Evolutionary conservation across 1,284 basidiomycete genomes (phyloP), one percentile per base, ranked within the genome.

Genomic region (Ustilago vetiveriae): DNA sequence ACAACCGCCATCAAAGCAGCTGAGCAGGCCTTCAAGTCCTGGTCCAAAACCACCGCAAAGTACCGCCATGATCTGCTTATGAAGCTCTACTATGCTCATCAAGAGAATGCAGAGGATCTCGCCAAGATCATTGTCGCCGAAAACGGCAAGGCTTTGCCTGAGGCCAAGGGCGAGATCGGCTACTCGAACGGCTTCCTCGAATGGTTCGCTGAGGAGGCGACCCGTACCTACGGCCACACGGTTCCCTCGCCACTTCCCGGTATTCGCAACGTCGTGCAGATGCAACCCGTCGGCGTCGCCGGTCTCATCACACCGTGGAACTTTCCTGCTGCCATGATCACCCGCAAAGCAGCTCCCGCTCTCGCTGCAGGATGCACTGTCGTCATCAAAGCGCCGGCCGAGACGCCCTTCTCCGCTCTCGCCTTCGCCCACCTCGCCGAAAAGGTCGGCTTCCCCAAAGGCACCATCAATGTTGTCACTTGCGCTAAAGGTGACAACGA

Each of bases 361-460:
- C 87, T 98, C 16, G 84, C 94, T 9, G 94, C 94, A 16, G 96
- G 96, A 22, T 98, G 96, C 83, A 98, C 95, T 0, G 87, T 89
- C 1, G 94, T 99, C 51, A 89, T 98, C 83, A 98, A 99, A 82
- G 94, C 94, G 3, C 90, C 96, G 2, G 88, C 94, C 1, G 95
- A 99, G 84, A 94, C 96, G 0, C 96, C 96, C 0, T 96, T 92
- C 84, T 94, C 93, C 32, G 89, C 90, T 16, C 87, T 98, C 19
- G 96, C 95, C 4, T 84, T 96, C 16, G 89, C 88, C 7, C 91
- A 94, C 84, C 87, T 97, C 24, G 88, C 89, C 16, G 86, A 87
- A 44, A 89, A 92, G 55, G 95, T 94, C 11, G 95, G 94, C 38
- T 85, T 98, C 42, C 95, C 96, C 13, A 88, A 91, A 49, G 96